Conservation (phyloP, 805 yeast genomes). For the Wickerhamiella alocasiicola region DNA sequence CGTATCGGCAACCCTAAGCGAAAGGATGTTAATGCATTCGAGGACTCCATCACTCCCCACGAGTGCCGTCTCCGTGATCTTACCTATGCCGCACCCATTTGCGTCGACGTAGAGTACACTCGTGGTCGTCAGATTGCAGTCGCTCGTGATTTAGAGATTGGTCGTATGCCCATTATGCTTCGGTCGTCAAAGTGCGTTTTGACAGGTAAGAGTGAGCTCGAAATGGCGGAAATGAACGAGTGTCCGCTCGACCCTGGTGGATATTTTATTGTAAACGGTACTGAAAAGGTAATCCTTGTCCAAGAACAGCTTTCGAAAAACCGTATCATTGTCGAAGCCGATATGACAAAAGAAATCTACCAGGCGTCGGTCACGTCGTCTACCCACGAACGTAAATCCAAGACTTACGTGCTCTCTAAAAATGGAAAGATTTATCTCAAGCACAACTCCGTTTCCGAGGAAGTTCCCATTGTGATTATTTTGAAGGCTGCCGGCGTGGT, state of each 20-base stretch:
- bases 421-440: conserved; percentile 80
- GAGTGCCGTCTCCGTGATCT: conserved; percentile 90
- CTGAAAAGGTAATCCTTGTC: conserved; percentile 90
- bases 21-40: conserved; percentile 26
- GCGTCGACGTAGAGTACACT: conserved; percentile 94
- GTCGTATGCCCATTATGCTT: conserved; percentile 98
- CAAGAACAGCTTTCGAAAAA: conserved; percentile 95
- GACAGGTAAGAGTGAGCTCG: conserved; percentile 60
- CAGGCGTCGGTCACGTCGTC: conserved; percentile 98
- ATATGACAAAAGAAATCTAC: conserved; percentile 82
- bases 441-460: conserved; percentile 92
- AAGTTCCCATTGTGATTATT: conserved; percentile 84
- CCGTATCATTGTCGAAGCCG: conserved; percentile 96
- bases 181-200: conserved; percentile 85
- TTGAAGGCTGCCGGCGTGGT: conserved; percentile 90
- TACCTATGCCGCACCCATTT: conserved; percentile 90
- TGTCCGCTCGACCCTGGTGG: conserved; percentile 99
- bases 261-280: conserved; percentile 93
- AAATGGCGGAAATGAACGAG: conserved; percentile 82
- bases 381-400: conserved; percentile 95
- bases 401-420: conserved; percentile 89
- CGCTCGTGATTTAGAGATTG: conserved; percentile 84
- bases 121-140: conserved; percentile 85
- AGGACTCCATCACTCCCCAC: conserved; percentile 49
- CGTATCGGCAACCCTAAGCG: conserved; percentile 56